These are phyloP conservation scores for Stemphylium beticola DNA, from an alignment of 2,329 filamentous ascomycete species.

Conservation along the genomic window DNA sequence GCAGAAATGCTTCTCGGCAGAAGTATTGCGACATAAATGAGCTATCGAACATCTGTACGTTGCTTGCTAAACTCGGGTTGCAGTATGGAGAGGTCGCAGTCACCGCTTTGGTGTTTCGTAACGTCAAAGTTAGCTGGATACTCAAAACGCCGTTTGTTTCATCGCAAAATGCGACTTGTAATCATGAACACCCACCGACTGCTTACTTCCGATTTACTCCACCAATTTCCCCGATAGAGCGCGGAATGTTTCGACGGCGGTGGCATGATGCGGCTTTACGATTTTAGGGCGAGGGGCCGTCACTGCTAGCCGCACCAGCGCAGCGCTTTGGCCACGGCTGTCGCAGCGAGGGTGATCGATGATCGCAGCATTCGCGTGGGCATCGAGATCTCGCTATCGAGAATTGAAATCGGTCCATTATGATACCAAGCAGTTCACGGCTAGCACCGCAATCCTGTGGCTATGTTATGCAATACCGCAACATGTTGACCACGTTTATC, in stretches of 20 bases:
- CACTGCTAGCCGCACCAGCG: slow-evolving; percentile 3
- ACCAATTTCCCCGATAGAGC: not conserved
- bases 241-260: not conserved
- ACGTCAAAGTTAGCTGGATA: not conserved
- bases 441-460: not conserved
- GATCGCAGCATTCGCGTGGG: slow-evolving; percentile 1
- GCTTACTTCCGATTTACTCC: not conserved
- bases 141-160: slow-evolving; percentile 5
- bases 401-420: not conserved
- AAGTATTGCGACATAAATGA: too few species aligned
- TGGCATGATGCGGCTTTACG: not conserved
- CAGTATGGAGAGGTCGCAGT: not conserved
- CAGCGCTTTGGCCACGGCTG: not conserved
- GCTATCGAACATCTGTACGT: not conserved
- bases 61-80: not conserved
- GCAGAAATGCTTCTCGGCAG: not conserved
- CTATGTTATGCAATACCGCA: slow-evolving; percentile 3
- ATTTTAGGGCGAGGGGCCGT: not conserved
- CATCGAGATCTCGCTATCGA: slow-evolving; percentile 3
- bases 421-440: not conserved
- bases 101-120: not conserved
- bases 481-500: slow-evolving; percentile 8
- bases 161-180: not conserved
- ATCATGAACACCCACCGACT: not conserved
- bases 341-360: not conserved